Evolutionary conservation across 257 asterid species (phyloP).

Genomic region (Ajuga chamaepitys): DNA sequence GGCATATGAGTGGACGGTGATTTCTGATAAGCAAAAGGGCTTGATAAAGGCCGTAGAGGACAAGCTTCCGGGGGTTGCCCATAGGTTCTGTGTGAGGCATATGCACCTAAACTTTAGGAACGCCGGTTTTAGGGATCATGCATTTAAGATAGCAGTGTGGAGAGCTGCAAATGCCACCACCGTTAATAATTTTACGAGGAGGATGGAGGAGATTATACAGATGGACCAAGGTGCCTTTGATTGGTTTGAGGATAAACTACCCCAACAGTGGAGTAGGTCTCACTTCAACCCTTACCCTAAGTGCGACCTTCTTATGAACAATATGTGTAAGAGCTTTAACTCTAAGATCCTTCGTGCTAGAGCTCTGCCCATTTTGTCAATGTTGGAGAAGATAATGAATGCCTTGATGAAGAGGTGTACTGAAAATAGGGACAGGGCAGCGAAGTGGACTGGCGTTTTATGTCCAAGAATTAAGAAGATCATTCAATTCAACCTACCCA

Average conservation of each 20-base stretch:
- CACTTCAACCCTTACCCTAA: no score
- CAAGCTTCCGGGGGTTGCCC: background rate
- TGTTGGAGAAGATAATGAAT: no score
- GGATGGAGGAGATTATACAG: background rate
- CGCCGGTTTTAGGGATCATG: background rate
- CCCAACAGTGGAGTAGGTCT: no score
- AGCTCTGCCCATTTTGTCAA: background rate
- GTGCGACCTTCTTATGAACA: background rate
- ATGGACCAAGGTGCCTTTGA: background rate
- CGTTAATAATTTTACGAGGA: background rate
- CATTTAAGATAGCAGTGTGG: background rate
- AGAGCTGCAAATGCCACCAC: background rate
- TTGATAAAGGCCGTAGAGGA: background rate
- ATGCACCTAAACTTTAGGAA: no score
- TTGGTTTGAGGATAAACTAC: background rate
- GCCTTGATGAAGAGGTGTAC: no score
- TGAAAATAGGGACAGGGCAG: no score
- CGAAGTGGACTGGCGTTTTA: no score
- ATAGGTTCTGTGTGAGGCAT: no score
- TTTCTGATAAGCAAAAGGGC: background rate
- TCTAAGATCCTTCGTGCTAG: background rate
- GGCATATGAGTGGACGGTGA: background rate
- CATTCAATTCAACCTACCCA: no score
- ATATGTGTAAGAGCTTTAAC: no score
- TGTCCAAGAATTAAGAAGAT: no score